Evolutionary conservation across 1,284 basidiomycete species (phyloP).

Genomic region (Ceratobasidium sp.): DNA sequence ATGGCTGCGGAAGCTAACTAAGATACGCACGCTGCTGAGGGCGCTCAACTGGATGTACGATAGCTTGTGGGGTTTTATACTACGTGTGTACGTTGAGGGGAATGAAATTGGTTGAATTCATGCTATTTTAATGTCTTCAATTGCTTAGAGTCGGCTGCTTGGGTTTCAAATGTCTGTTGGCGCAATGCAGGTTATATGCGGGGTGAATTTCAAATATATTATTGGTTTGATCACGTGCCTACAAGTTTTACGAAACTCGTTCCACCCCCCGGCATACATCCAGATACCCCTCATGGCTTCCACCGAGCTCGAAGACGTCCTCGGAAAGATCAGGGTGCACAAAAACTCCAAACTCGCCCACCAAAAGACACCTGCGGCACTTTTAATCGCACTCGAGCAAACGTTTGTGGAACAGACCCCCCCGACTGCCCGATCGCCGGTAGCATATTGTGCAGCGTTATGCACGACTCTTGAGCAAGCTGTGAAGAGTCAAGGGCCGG

Average conservation of each 20-base stretch:
- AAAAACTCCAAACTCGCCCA: conserved; percentile 84
- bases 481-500: conserved; percentile 68
- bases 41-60: no score
- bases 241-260: conserved; percentile 14
- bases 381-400: conserved; percentile 90
- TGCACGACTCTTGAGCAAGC: conserved; percentile 83
- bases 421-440: conserved; percentile 74
- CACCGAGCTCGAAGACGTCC: conserved; percentile 58
- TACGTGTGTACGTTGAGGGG: no score
- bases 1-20: no score
- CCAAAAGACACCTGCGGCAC: conserved; percentile 91
- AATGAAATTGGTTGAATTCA: no score
- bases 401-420: conserved; percentile 80
- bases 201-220: background rate
- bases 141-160: no score
- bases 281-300: conserved; percentile 15
- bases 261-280: conserved; percentile 1
- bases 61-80: no score
- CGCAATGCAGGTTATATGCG: no score
- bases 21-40: no score
- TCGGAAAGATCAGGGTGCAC: conserved; percentile 92
- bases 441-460: conserved; percentile 91
- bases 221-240: conserved; percentile 21
- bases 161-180: no score
- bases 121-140: no score